A percentile compares a stretch with the other conserved stretches of the same genome.
Evolutionary conservation across 257 asterid genomes (phyloP).

Genomic region (Linderniella brevidens): DNA sequence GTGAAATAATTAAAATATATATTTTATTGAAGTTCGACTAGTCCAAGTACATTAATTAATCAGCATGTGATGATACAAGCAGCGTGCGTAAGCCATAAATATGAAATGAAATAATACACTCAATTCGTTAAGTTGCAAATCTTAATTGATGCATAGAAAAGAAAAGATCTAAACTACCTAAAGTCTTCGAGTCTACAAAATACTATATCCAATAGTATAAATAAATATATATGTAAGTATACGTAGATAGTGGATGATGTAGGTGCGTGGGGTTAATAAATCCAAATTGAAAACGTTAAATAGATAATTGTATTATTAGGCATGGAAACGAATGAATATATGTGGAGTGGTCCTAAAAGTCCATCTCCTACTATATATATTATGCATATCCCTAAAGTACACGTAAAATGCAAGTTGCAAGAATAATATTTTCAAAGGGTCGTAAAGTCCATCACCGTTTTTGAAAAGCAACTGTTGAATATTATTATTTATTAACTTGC

Average conservation of each 20-base stretch:
- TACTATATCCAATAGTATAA: background rate
- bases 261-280: conserved; percentile 3
- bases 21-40: no score
- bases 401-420: background rate
- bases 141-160: background rate
- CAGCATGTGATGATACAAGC: background rate
- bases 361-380: background rate
- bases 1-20: no score
- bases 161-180: background rate
- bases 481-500: background rate
- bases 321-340: no score
- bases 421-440: no score
- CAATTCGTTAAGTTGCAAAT: background rate
- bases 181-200: conserved; percentile 7
- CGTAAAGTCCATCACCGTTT: no score
- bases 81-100: background rate
- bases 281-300: no score
- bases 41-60: no score
- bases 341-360: no score
- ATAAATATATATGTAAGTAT: no score
- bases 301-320: no score
- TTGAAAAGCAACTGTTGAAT: no score
- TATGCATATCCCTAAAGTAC: background rate
- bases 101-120: background rate
- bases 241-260: background rate